Conservation (phyloP, 208 protist species). For the Trypanosomatidae sp. region DNA sequence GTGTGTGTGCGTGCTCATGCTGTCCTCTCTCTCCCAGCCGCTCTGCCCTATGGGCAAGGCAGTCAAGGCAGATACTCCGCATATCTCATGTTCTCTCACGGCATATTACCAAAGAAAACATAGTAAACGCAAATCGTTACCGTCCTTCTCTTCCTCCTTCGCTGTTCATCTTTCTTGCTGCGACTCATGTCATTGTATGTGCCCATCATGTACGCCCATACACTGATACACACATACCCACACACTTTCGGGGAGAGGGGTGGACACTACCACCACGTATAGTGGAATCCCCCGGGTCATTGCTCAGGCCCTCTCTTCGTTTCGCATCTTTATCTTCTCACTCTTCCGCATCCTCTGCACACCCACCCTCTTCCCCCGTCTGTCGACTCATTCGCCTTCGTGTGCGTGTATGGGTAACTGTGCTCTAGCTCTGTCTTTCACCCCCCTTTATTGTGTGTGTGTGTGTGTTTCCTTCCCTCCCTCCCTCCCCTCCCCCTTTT, state of each 20-base stretch:
- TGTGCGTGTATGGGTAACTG: not conserved
- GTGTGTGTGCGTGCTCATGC: not conserved
- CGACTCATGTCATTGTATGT: not conserved
- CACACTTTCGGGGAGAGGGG: not conserved
- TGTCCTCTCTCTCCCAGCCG: not conserved
- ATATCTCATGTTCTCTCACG: not conserved
- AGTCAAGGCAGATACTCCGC: not conserved
- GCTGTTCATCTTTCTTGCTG: slow-evolving; percentile 3
- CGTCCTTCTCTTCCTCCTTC: not conserved
- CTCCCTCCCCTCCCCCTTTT: not conserved
- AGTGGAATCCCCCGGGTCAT: not conserved
- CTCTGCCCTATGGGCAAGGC: not conserved
- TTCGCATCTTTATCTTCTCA: not conserved
- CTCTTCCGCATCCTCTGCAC: not conserved
- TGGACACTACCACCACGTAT: not conserved
- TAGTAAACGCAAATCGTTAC: not conserved
- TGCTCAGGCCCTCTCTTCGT: not conserved
- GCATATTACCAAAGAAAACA: not conserved
- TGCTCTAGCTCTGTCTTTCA: not conserved
- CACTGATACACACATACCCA: not conserved
- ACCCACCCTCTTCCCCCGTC: not conserved
- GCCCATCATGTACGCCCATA: not conserved
- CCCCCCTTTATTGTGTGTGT: not conserved
- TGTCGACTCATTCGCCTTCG: not conserved
- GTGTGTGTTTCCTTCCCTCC: not conserved